Conservation (phyloP, 768 basidiomycete species). For the Paxillus rubicundulus region DNA sequence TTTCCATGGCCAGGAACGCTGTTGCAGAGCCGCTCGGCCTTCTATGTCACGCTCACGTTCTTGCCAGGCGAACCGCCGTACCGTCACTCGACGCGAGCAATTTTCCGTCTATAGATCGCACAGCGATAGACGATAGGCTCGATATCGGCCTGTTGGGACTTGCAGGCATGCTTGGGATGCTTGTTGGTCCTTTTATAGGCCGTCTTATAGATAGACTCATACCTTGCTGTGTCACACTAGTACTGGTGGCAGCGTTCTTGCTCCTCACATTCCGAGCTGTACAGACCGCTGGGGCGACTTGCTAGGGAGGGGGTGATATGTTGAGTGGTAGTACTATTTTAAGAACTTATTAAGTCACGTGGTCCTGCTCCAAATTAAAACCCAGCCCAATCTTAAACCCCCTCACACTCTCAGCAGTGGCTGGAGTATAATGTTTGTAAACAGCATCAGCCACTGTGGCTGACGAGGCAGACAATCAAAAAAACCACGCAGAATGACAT, state of each 20-base stretch:
- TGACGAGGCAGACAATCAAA: no score
- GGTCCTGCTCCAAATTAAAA: no score
- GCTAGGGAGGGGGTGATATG: no score
- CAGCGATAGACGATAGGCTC: slow-evolving; percentile 26
- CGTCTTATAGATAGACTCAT: slow-evolving; percentile 65
- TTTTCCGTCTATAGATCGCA: neutral
- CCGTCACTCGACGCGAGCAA: slow-evolving; percentile 62
- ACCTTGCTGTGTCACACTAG: slow-evolving; percentile 80
- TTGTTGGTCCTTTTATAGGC: slow-evolving; percentile 67
- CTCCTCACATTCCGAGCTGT: slow-evolving; percentile 56
- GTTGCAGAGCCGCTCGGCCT: slow-evolving; percentile 72
- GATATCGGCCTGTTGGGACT: slow-evolving; percentile 75
- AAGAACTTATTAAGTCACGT: no score
- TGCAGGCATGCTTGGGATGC: slow-evolving; percentile 69
- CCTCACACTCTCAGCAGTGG: no score
- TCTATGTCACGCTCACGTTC: slow-evolving; percentile 80
- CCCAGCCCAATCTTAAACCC: no score
- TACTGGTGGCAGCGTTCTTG: slow-evolving; percentile 47
- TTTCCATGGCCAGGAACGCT: slow-evolving; percentile 73
- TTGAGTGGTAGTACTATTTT: no score
- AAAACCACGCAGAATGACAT: no score
- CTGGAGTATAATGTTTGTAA: no score
- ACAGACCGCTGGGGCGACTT: slow-evolving; percentile 66
- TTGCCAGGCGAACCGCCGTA: slow-evolving; percentile 75
- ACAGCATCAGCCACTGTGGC: no score